Base-by-base conservation (phyloP, 768 basidiomycete genomes). In the Russula virescens region DNA sequence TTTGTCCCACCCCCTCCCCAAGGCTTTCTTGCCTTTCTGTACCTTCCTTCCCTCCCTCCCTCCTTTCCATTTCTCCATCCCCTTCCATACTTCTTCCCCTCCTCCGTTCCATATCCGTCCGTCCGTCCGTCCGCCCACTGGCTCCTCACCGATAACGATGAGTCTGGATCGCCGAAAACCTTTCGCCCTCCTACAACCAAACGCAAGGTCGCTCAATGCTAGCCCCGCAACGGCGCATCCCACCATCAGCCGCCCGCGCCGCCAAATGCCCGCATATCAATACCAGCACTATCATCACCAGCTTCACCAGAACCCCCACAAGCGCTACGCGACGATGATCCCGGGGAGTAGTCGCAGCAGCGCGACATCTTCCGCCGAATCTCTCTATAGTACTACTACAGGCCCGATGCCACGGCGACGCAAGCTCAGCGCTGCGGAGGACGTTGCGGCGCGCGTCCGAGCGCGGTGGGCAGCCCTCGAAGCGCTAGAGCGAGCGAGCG, bases 401-500 rank as follows among this genome's bases (percentile, higher is more conserved):
- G 34, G 51, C 57, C 57, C 53, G n/a, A 43, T 55, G 4, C 58
- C 58, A 0, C 57, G 65, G 2, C 62, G 54, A 21, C 65, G 65
- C 14, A 66, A 66, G 49, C 58, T 66, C 16, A 66, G 65, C 45
- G 58, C 63, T 8, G 65, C 65, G 1, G 62, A 64, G 53, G 65
- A 66, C 38, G 63, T 66, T 11, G 65, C 62, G 1, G 65, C 65
- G 7, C 62, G 65, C 28, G 62, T 60, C 0, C 65, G 65, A 21
- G 65, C 62, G 3, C 58, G 65, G 13, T 66, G 65, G 65, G 65
- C 65, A 1, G 58, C 65, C 21, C 62, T 66, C 52, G 65, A 66
- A 10, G 58, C 62, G 34, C 63, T 66, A 19, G 62, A 65, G 61
- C 38, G 55, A 7, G 14, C 59, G 5, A 53, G 49, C 23, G 42